Evolutionary conservation across 768 basidiomycete species (phyloP), one percentile per base, ranked within the genome.

Genomic region (Pleurotus citrinopileatus): DNA sequence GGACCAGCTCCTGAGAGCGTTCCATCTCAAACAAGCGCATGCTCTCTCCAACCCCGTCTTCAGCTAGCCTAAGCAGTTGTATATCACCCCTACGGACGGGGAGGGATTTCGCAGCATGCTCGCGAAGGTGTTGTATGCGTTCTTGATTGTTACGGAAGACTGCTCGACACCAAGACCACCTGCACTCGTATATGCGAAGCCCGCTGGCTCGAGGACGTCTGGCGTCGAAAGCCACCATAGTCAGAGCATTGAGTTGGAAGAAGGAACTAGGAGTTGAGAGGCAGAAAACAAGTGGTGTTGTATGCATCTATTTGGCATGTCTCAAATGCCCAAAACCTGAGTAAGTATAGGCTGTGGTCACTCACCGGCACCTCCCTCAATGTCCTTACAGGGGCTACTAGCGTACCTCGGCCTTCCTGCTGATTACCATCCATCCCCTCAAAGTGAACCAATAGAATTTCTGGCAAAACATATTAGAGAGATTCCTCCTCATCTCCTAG

Each of bases 391-490:
- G 56, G 64, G 55, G 29, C 59, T 71, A 6, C 65, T 78, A 13
- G 60, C 63, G 4, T 82, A 80, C 63, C 73, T 94, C 9, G 82
- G 78, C 6, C 76, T 92, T 22, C 76, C 84, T 17, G 57, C 62
- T 0, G 76, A 81, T 59, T 84, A 87, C 61, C 63, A 67, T 25
- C 90, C 89, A 0, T 80, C 79, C 17, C 91, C 90, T 10, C 65
- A 69, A 23, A 59, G 63, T 3, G 73, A 78, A 8, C 83, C 91
- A 0, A 70, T 89, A 50, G 69, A 75, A 2, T 94, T 94, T 66
- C 77, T 94, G 53, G 65, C 61, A 62, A 54, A 71, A 72, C 50
- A 69, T 64, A 1, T 57, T 53, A 2, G 68, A 69, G 29, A 73
- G 52, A 47, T 61, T 60, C 7, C 61, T 55, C 73, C 71, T 69